Evolutionary conservation across 768 basidiomycete genomes (phyloP).

Genomic region (Xerocomus brunneocitrinus): DNA sequence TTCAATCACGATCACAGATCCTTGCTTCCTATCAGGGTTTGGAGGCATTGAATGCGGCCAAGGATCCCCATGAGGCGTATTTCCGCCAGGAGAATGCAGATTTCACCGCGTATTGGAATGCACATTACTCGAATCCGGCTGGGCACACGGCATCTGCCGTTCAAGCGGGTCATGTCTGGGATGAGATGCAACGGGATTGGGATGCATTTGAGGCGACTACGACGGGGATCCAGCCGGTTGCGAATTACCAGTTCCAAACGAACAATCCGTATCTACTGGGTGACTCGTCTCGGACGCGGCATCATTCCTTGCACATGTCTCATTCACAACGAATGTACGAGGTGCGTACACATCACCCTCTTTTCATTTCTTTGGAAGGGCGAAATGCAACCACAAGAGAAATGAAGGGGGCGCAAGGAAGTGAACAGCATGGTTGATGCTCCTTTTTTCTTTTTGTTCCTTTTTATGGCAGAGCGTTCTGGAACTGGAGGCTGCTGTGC

Average conservation of each 20-base stretch:
- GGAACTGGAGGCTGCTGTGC: conserved; percentile 85
- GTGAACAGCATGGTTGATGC: conserved; percentile 14
- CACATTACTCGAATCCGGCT: conserved; percentile 30
- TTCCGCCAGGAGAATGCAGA: conserved; percentile 68
- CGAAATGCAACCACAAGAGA: conserved; percentile 1
- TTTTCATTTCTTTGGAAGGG: conserved; percentile 12
- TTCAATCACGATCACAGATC: conserved; percentile 8
- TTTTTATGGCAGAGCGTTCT: conserved; percentile 62
- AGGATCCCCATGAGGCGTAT: conserved; percentile 59
- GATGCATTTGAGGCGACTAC: conserved; percentile 75
- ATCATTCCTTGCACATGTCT: conserved; percentile 38
- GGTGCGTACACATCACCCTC: conserved; percentile 29
- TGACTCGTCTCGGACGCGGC: conserved; percentile 47
- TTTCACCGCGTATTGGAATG: conserved; percentile 58
- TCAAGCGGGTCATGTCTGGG: conserved; percentile 45
- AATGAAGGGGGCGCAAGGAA: neutral
- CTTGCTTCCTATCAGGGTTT: conserved; percentile 19
- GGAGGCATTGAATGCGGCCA: conserved; percentile 13
- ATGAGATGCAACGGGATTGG: conserved; percentile 70
- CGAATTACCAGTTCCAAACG: conserved; percentile 65
- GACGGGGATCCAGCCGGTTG: conserved; percentile 53
- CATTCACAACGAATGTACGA: conserved; percentile 32
- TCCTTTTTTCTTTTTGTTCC: conserved; percentile 13
- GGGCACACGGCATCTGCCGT: conserved; percentile 13
- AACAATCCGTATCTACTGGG: conserved; percentile 77